phyloP scores from a whole-genome alignment of 1,284 basidiomycete genomes.

The Vanrija sp. region DNA sequence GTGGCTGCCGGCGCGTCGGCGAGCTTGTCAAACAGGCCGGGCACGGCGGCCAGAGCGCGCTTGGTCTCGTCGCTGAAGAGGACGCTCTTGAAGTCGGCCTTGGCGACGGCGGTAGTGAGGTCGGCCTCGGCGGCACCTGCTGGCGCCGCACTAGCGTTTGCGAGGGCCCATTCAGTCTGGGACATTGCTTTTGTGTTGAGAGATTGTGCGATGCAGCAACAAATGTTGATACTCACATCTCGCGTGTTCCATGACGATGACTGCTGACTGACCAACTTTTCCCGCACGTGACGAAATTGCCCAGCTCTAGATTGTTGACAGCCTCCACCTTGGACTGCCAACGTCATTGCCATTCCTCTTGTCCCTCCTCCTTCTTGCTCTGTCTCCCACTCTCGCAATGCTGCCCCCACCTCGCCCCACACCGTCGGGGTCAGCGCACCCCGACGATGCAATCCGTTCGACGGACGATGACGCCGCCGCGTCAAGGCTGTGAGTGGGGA shows the following conservation, averaged over 20 bases:
- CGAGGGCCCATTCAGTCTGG: too few relatives aligned
- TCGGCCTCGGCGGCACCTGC: slow-evolving; percentile 6
- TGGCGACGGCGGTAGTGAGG: slow-evolving; percentile 28
- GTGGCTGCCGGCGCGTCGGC: neutral
- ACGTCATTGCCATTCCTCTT: neutral
- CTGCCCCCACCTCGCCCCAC: slow-evolving; percentile 12
- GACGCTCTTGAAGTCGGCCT: slow-evolving; percentile 45
- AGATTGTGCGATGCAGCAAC: neutral
- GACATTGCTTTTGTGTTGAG: neutral
- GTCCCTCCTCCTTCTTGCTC: too few relatives aligned
- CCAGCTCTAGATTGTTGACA: too few relatives aligned
- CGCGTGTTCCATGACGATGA: too few relatives aligned
- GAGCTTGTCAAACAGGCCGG: slow-evolving; percentile 26
- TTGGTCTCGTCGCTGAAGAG: slow-evolving; percentile 31
- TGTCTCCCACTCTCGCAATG: slow-evolving; percentile 1
- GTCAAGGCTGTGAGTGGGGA: slow-evolving; percentile 72
- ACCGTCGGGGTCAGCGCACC: slow-evolving; percentile 8
- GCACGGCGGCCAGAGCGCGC: slow-evolving; percentile 26
- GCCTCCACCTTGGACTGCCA: too few relatives aligned
- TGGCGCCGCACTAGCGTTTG: too few relatives aligned
- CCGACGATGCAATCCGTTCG: slow-evolving; percentile 62
- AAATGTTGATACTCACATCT: too few relatives aligned
- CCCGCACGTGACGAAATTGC: too few relatives aligned
- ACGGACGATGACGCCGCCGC: slow-evolving; percentile 71
- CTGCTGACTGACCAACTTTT: too few relatives aligned